Conservation (phyloP, 768 basidiomycete genomes). For the Trametes cingulata region DNA sequence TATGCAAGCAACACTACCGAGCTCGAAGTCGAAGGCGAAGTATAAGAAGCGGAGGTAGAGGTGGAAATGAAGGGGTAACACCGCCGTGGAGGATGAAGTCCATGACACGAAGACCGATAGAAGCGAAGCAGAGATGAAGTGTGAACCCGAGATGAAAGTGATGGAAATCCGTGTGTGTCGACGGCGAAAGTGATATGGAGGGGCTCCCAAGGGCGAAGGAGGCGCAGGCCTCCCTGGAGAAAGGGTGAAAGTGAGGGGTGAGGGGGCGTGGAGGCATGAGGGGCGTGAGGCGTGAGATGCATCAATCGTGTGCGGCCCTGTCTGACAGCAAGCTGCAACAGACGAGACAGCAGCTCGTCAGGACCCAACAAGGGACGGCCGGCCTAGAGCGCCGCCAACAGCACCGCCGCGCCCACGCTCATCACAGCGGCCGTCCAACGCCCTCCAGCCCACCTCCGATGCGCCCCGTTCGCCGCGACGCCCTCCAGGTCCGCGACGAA, state of each 20-base stretch:
- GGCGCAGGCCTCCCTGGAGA: too few relatives aligned
- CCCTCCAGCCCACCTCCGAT: background rate
- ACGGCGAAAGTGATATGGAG: too few relatives aligned
- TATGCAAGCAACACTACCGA: background rate
- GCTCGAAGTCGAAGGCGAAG: background rate
- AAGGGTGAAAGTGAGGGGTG: too few relatives aligned
- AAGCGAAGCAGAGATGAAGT: background rate
- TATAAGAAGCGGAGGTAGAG: background rate
- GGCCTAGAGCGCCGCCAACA: background rate
- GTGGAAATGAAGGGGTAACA: background rate
- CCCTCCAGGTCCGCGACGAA: slow-evolving; percentile 35
- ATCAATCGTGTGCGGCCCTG: background rate
- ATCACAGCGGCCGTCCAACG: background rate
- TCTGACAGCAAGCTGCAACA: too few relatives aligned
- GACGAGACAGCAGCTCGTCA: too few relatives aligned
- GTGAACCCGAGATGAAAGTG: background rate
- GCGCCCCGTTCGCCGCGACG: background rate
- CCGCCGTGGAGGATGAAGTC: background rate
- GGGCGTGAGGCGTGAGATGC: background rate
- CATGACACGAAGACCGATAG: background rate
- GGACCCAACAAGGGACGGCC: too few relatives aligned
- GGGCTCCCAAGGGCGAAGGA: too few relatives aligned
- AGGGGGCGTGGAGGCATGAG: background rate
- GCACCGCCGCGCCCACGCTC: background rate
- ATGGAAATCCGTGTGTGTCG: background rate